These are phyloP conservation scores for Candida mesenterica DNA, from an alignment of 1,139 yeast genomes.

Conservation along the genomic window DNA sequence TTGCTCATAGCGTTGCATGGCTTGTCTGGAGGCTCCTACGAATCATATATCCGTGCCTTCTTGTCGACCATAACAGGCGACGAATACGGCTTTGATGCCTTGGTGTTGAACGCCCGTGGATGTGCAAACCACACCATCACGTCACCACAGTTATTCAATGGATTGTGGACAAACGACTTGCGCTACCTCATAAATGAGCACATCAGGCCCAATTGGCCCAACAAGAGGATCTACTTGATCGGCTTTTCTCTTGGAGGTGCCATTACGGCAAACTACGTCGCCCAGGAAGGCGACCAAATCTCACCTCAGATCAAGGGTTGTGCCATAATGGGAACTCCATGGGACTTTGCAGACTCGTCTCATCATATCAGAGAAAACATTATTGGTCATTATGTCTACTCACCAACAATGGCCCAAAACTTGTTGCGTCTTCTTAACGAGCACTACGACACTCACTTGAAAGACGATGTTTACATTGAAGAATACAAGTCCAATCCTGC, in stretches of 20 bases:
- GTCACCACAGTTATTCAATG: slow-evolving; percentile 58
- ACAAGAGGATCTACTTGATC: slow-evolving; percentile 47
- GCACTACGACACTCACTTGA: slow-evolving; percentile 39
- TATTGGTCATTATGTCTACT: slow-evolving; percentile 48
- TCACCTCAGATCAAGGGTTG: slow-evolving; percentile 46
- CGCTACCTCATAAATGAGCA: slow-evolving; percentile 51
- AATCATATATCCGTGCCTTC: slow-evolving; percentile 51
- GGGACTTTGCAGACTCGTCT: slow-evolving; percentile 70
- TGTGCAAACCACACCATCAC: slow-evolving; percentile 59
- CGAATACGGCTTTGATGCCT: slow-evolving; percentile 46
- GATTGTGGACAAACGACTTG: slow-evolving; percentile 62
- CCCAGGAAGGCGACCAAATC: slow-evolving; percentile 54
- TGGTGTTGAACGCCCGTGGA: slow-evolving; percentile 59
- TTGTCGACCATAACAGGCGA: slow-evolving; percentile 32
- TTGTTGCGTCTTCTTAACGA: slow-evolving; percentile 42
- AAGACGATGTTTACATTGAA: slow-evolving; percentile 25
- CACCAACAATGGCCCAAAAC: slow-evolving; percentile 54
- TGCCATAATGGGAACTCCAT: slow-evolving; percentile 66
- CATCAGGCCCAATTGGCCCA: slow-evolving; percentile 46
- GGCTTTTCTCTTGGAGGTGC: slow-evolving; percentile 74
- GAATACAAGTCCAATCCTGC: slow-evolving; percentile 33
- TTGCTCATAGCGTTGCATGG: slow-evolving; percentile 58
- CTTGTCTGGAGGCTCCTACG: slow-evolving; percentile 62
- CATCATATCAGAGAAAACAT: slow-evolving; percentile 38
- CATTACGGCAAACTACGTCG: slow-evolving; percentile 73